Evolutionary conservation across 495 filamentous ascomycete species (phyloP), one percentile per base, ranked within the genome.

Genomic region (Durotheca rogersii): DNA sequence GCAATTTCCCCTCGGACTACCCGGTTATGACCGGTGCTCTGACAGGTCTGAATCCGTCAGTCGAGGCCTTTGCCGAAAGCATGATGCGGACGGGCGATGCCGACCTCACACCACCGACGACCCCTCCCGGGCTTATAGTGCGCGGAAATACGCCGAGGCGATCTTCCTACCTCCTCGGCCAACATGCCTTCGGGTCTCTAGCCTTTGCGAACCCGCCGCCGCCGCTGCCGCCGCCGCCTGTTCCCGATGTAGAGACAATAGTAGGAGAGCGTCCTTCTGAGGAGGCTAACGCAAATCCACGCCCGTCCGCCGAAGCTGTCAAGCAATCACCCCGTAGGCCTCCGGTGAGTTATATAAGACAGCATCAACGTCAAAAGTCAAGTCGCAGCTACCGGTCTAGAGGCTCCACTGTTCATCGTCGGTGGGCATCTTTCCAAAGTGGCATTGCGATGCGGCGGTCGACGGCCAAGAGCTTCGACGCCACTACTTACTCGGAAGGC

Each of bases 381-480:
- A 67, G 67, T 25, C 61, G 62, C 17, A 71, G 71, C 9, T 67
- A 67, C 30, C 51, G 53, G 6, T 75, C 74, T 6, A 58, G 58
- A 41, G 66, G 57, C 17, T 74, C 74, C 16, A 55, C 62, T 29
- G 66, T 52, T 32, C 70, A 70, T 40, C 58, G 69, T 17, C 70
- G 71, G n/a, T 67, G 65, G 67, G 83, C 83, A 7, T 91, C 88
- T 0, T 89, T 82, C 61, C 84, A 87, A 36, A 90, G 86, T 57
- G 83, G 81, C 3, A 79, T 86, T 16, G 76, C 73, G n/a, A 77
- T 70, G 38, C 79, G 79, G 39, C 73, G 79, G 39, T 73, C 76
- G 3, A 77, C 75, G n/a, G 73, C 81, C 33, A 71, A 71, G 39
- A 81, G 77, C 56, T 83, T 85, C 54, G 83, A 85, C 51, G 72